Percentiles rank a stretch among this genome's conserved stretches.
phyloP scores from a whole-genome alignment of 169 alveolate species.

The Theileria equi region DNA sequence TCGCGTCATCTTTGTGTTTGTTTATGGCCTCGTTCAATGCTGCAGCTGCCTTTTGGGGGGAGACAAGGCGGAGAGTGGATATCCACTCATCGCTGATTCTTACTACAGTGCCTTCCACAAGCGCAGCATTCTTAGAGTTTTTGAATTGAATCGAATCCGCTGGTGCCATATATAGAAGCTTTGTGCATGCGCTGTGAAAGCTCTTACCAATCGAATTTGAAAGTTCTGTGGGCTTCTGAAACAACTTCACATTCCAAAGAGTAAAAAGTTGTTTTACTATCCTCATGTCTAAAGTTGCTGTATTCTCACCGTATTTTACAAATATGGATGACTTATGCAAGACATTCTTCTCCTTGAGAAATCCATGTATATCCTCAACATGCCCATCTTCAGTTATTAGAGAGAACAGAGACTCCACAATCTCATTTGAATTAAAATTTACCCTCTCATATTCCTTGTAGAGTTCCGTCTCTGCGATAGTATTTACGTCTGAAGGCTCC shows the following conservation, averaged over 20 bases:
- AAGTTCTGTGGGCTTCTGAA: slow-evolving; percentile 5
- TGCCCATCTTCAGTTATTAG: slow-evolving; percentile 1
- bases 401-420: slow-evolving; percentile 1
- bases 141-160: not conserved
- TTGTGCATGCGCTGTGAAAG: slow-evolving; percentile 22
- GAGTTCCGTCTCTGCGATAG: not conserved
- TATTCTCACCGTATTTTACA: not conserved
- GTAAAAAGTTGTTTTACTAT: slow-evolving; percentile 1
- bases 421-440: not conserved
- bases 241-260: slow-evolving; percentile 23
- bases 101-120: slow-evolving; percentile 2
- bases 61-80: slow-evolving; percentile 5
- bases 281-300: slow-evolving; percentile 19
- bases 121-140: not conserved
- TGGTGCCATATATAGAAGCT: slow-evolving; percentile 22
- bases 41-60: slow-evolving; percentile 17
- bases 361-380: slow-evolving; percentile 1
- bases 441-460: not conserved
- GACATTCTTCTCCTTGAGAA: not conserved
- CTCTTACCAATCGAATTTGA: slow-evolving; percentile 3
- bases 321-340: slow-evolving; percentile 12
- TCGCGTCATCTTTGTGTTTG: not conserved
- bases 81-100: slow-evolving; percentile 26
- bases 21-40: slow-evolving; percentile 31
- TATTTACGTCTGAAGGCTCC: slow-evolving; percentile 4